Base-by-base conservation (phyloP, 345 rosid genomes). In the Iberis pinnata region DNA sequence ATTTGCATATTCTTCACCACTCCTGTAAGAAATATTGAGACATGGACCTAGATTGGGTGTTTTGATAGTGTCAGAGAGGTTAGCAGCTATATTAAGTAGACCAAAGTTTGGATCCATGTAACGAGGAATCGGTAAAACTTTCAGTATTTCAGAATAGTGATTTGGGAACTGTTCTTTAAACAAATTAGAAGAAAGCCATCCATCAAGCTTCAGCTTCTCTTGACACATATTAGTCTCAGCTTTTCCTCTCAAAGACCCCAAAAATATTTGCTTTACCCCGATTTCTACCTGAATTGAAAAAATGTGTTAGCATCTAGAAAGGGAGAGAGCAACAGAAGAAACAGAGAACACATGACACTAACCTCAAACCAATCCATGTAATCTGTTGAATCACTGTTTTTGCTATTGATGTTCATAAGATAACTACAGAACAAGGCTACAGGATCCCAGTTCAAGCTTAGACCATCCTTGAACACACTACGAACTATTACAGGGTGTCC, bases 311-410 rank as follows among this genome's bases (percentile, higher is more conserved):
- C 36, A 13, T 46, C 35, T 10, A 19, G 10, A 48, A 44, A 41
- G 31, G 18, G 36, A 52, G 12, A 25, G 36, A 36, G 27, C 16
- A 13, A 12, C 24, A 46, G 26, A 37, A 51, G 22, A 16, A n/a
- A 39, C 36, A 57, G 54, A 45, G 31, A 44, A 43, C 36, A 50
- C 18, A 58, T 45, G 56, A 11, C 41, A 65, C 94, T 55, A 70
- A 92, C 98, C 95, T 92, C 94, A 43, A 85, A 92, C 93, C 95
- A 83, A 66, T 92, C 97, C 55, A 74, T 71, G 67, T 66, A 63
- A 58, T 69, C 58, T 5, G 56, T 56, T 47, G 66, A 68, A 62
- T 62, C 61, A 5, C 49, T 33, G 26, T 46, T 41, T 65, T 59
- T 78, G 60, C 72, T 53, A 60, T 69, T 57, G 63, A 58, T 75